Evolutionary conservation across 2,329 filamentous ascomycete species (phyloP).

Genomic region (Plectosphaerella plurivora): DNA sequence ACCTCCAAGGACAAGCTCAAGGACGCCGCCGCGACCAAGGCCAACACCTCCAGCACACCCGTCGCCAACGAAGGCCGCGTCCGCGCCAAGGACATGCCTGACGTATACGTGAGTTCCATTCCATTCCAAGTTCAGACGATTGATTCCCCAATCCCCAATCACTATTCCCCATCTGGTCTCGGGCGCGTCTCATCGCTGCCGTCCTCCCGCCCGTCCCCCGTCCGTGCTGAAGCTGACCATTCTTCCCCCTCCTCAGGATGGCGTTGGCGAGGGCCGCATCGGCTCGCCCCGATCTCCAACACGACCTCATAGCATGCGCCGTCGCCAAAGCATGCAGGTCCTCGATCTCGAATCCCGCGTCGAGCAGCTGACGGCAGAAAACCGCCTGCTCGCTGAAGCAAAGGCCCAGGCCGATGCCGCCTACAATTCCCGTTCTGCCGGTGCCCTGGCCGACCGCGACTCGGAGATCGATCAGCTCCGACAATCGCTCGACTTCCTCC

Average conservation of each 20-base stretch:
- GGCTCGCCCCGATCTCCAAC: constrained; percentile 89
- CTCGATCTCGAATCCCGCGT: constrained; percentile 85
- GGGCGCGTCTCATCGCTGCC: neutral
- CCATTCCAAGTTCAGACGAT: constrained; percentile 2
- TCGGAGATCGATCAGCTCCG: constrained; percentile 80
- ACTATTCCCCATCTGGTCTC: constrained; percentile 1
- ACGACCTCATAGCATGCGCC: constrained; percentile 90
- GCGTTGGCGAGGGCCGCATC: constrained; percentile 82
- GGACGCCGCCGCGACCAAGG: constrained; percentile 8
- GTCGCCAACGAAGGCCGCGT: constrained; percentile 84
- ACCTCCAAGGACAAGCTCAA: neutral
- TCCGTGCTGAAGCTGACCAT: constrained; percentile 5
- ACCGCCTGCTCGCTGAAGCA: constrained; percentile 60
- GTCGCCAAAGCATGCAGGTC: constrained; percentile 95
- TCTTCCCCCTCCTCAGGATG: constrained; percentile 61
- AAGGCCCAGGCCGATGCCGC: constrained; percentile 1
- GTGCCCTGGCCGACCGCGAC: constrained; percentile 75
- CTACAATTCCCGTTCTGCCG: constrained; percentile 60
- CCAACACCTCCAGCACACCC: constrained; percentile 46
- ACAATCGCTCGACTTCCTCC: constrained; percentile 72
- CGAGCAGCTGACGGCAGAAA: constrained; percentile 82
- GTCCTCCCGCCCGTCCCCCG: constrained; percentile 1
- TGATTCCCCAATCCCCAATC: neutral
- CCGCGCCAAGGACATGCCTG: constrained; percentile 80
- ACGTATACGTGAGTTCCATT: constrained; percentile 85